phyloP scores from a whole-genome alignment of 345 rosid genomes.

The Cardiospermum halicacabum region DNA sequence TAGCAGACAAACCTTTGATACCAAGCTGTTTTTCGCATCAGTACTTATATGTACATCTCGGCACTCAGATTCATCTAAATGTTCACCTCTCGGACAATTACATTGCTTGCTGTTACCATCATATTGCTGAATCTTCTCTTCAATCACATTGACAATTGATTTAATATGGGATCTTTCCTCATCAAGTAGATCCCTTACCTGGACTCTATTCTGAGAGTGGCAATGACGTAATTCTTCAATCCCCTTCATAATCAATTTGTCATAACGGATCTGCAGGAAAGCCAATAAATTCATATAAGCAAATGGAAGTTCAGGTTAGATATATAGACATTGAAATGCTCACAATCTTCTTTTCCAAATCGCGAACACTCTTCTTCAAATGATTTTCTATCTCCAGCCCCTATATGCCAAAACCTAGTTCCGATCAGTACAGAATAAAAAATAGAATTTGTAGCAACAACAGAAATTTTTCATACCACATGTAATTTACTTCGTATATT shows the following conservation, averaged over 20 bases:
- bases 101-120: slow-evolving; percentile 28
- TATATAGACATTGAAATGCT: slow-evolving; percentile 21
- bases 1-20: slow-evolving; percentile 36
- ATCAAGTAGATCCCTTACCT: slow-evolving; percentile 50
- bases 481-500: slow-evolving; percentile 67
- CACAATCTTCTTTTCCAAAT: slow-evolving; percentile 80
- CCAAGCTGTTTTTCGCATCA: slow-evolving; percentile 31
- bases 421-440: neutral
- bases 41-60: slow-evolving; percentile 49
- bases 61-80: slow-evolving; percentile 49
- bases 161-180: slow-evolving; percentile 53
- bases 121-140: slow-evolving; percentile 43
- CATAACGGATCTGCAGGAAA: slow-evolving; percentile 49
- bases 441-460: neutral
- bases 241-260: slow-evolving; percentile 43
- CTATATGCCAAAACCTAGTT: slow-evolving; percentile 31
- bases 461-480: slow-evolving; percentile 51
- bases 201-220: slow-evolving; percentile 56
- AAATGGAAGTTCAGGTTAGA: slow-evolving; percentile 9
- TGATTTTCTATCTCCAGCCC: slow-evolving; percentile 96
- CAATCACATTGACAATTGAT: slow-evolving; percentile 33
- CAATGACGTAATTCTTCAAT: slow-evolving; percentile 45
- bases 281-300: slow-evolving; percentile 20
- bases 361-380: slow-evolving; percentile 70
- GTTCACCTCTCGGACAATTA: slow-evolving; percentile 27